These are phyloP conservation scores for Neopestalotiopsis sp. DNA, from an alignment of 2,329 filamentous ascomycete species.

Conservation along the genomic window DNA sequence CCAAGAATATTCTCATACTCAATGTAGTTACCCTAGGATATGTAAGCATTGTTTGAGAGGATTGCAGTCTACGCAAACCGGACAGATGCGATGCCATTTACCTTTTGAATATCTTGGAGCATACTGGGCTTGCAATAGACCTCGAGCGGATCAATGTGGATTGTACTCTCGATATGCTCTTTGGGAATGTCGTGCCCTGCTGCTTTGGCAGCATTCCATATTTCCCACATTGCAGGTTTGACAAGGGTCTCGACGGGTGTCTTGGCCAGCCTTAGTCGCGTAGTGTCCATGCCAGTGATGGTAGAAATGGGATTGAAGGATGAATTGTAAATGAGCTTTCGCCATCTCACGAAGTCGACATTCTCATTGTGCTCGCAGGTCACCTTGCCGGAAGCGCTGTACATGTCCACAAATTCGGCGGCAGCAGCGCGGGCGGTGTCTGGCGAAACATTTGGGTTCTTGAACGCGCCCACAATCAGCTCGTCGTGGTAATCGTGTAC, in stretches of 20 bases:
- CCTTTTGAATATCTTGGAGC: constrained; percentile 55
- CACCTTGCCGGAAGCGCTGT: constrained; percentile 50
- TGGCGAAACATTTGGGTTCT: constrained; percentile 23
- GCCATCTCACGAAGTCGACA: constrained; percentile 50
- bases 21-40: constrained; percentile 51
- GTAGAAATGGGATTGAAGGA: constrained; percentile 58
- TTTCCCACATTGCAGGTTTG: constrained; percentile 59
- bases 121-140: constrained; percentile 58
- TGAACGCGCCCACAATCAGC: constrained; percentile 56
- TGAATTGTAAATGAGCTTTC: constrained; percentile 56
- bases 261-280: constrained; percentile 50
- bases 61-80: constrained; percentile 32
- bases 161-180: constrained; percentile 46
- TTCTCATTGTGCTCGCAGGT: constrained; percentile 44
- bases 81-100: background rate
- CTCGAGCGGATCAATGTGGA: constrained; percentile 54
- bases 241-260: constrained; percentile 52
- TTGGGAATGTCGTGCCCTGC: constrained; percentile 45
- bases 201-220: constrained; percentile 49
- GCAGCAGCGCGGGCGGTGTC: constrained; percentile 36
- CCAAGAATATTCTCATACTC: constrained; percentile 62
- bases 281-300: constrained; percentile 55
- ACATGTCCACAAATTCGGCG: constrained; percentile 50
- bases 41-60: background rate
- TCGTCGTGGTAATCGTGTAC: constrained; percentile 57